Evolutionary conservation across 495 filamentous ascomycete species (phyloP).

Genomic region (Penicillium malachiteum): DNA sequence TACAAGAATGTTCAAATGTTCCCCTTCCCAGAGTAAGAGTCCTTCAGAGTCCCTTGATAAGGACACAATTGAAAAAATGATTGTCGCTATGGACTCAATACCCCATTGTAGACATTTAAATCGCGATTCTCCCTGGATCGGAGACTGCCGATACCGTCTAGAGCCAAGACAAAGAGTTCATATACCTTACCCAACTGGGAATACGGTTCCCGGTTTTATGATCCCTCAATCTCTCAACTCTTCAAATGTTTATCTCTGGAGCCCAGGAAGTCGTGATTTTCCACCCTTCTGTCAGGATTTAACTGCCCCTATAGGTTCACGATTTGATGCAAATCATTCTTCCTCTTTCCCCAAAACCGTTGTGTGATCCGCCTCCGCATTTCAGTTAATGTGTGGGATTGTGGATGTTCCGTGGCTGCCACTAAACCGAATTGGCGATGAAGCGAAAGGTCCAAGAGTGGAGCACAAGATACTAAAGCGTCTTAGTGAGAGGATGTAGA

Average conservation of each 20-base stretch:
- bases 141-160: background rate
- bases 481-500: background rate
- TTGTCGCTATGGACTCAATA: constrained; percentile 1
- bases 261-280: background rate
- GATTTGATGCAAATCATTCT: background rate
- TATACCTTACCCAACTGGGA: background rate
- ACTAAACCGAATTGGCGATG: background rate
- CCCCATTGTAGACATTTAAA: constrained; percentile 3
- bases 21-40: no score
- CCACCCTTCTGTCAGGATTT: background rate
- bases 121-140: background rate
- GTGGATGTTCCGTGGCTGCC: background rate
- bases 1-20: no score
- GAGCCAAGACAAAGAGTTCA: background rate
- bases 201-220: background rate
- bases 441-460: background rate
- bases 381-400: background rate
- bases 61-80: no score
- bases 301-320: background rate
- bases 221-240: no score
- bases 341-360: background rate
- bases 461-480: background rate
- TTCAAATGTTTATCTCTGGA: no score
- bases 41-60: background rate
- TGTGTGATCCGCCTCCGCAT: background rate